Evolutionary conservation across 192 early-diverging fungal genomes (phyloP), one percentile per base, ranked within the genome.

Genomic region (Physocladia obscura): DNA sequence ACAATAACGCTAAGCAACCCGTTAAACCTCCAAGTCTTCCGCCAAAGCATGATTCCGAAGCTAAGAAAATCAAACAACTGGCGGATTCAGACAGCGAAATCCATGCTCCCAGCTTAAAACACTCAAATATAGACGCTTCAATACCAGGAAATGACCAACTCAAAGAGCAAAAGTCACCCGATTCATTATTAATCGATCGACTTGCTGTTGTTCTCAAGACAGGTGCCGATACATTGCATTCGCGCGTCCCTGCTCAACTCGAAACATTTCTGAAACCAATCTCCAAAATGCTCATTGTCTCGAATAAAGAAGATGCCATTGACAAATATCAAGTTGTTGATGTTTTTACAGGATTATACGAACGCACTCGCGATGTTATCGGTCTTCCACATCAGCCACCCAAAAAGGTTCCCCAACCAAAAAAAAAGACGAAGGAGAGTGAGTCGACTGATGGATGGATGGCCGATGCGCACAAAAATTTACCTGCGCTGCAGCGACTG

Each of bases 401-500:
- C 5, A 31, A 55, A 59, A 26, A 36, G 35, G 31, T 24, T 11
- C 5, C n/a, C 13, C 40, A 29, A n/a, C 47, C 36, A 49, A 44
- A 24, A 17, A 26, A 26, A 21, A 26, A 37, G 56, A 26, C 26
- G 52, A 59, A 54, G 29, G 29, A 54, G 26, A 2, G 35, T 15
- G 35, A 32, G 48, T 17, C 19, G 37, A 15, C 52, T 61, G 1
- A 29, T 34, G 30, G 34, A 31, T 60, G 69, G 69, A 2, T 35
- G 26, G 69, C 67, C 2, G 74, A 85, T 62, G 83, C 79, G 3
- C 78, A 85, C 74, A 87, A 87, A 58, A 87, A 87, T 69, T 40
- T 87, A 19, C 85, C 85, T 21, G 84, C 77, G 2, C 83, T 82
- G 64, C 54, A 74, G 32, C 50, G 70, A 26, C 70, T 87, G 17